Percentiles rank a stretch among this genome's conserved stretches.
Evolutionary conservation across 805 yeast genomes (phyloP).

Genomic region (Crinitomyces ghanaensis): DNA sequence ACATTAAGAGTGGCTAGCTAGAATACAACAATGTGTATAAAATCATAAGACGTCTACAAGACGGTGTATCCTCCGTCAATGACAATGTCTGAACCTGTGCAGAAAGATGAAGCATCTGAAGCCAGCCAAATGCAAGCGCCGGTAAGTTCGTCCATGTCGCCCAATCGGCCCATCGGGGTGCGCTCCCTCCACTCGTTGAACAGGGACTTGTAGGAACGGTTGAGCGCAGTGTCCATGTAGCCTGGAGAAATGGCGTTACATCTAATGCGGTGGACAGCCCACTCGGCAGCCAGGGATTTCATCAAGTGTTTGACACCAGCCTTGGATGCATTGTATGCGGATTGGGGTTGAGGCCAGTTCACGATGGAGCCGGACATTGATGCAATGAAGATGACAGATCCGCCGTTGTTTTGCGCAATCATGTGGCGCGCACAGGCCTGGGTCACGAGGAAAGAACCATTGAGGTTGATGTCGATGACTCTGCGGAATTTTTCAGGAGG

Average conservation of each 20-base stretch:
- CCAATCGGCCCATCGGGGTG: constrained; percentile 58
- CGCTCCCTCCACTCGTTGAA: constrained; percentile 49
- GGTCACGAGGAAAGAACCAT: constrained; percentile 54
- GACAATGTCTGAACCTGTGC: constrained; percentile 56
- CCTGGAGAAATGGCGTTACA: constrained; percentile 62
- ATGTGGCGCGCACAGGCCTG: constrained; percentile 58
- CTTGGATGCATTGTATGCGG: constrained; percentile 61
- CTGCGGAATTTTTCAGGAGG: constrained; percentile 53
- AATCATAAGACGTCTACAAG: constrained; percentile 17
- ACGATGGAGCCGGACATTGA: constrained; percentile 64
- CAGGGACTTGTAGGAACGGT: constrained; percentile 43
- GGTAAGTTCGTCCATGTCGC: constrained; percentile 59
- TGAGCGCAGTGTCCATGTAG: constrained; percentile 59
- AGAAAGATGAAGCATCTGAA: constrained; percentile 43
- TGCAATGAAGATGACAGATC: constrained; percentile 53
- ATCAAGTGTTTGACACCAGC: constrained; percentile 60
- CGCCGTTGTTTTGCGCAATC: constrained; percentile 44
- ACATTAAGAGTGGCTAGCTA: too few species aligned
- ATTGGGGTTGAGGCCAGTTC: constrained; percentile 63
- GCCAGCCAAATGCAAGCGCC: constrained; percentile 56
- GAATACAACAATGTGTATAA: too few species aligned
- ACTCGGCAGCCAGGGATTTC: constrained; percentile 59
- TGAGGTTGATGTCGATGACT: constrained; percentile 51
- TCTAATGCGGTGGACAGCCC: constrained; percentile 58
- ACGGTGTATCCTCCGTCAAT: constrained; percentile 51